These are phyloP conservation scores for Alopecurus myosuroides DNA, from an alignment of 176 grass and related monocot genomes.

Conservation along the genomic window DNA sequence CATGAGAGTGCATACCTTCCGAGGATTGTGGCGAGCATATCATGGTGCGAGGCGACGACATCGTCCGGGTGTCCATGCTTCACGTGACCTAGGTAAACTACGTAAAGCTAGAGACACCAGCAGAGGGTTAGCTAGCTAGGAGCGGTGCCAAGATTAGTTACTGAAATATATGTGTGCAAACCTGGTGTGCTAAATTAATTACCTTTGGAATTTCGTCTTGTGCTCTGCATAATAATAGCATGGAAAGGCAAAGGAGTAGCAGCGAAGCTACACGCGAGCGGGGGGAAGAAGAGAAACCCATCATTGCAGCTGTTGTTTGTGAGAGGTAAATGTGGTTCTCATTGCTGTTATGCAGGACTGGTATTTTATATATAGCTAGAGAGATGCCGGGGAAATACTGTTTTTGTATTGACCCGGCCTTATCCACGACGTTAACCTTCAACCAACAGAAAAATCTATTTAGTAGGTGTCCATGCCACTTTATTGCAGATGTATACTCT, in stretches of 20 bases:
- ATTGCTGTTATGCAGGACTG: neutral
- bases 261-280: neutral
- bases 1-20: neutral
- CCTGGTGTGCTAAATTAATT: too few species aligned
- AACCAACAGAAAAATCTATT: too few species aligned
- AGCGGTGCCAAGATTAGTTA: too few species aligned
- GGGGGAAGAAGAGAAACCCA: neutral
- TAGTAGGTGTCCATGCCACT: too few species aligned
- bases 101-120: neutral
- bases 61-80: constrained; percentile 10
- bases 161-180: too few species aligned
- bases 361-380: neutral
- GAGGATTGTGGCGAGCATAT: constrained; percentile 4
- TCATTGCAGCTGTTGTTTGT: neutral
- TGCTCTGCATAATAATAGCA: neutral
- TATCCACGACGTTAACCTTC: neutral
- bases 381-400: neutral
- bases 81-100: constrained; percentile 17
- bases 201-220: too few species aligned
- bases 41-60: neutral
- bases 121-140: too few species aligned
- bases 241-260: neutral
- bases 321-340: neutral
- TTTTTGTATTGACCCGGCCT: neutral
- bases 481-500: too few species aligned